Evolutionary conservation across 1,284 basidiomycete species (phyloP), one percentile per base, ranked within the genome.

Genomic region (Ceratobasidium papillatum): DNA sequence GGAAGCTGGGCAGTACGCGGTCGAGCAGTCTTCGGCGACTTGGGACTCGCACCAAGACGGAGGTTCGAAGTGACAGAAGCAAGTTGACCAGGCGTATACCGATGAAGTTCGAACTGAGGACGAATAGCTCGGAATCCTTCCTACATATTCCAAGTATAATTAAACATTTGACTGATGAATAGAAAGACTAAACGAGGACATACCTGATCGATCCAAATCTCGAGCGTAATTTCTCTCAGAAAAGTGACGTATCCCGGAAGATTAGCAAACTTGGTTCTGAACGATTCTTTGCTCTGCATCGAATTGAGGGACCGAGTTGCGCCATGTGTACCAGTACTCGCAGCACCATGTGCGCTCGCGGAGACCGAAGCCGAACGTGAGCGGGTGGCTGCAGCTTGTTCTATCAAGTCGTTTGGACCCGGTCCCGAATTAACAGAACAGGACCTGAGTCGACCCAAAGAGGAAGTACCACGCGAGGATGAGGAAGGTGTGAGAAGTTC

Each of bases 141-240:
- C 81, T 81, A 66, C 38, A 54, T 36, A 45, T 25, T 25, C 22
- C 22, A 32, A 63, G 3, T 17, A 4, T 12, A 19, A 52, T 54
- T 14, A 30, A 41, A 17, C n/a, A 30, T 30, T n/a, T 45, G 41
- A 9, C 3, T 19, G 27, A 52, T 30, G 17, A 25, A 47, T 17
- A 32, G 52, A 49, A 58, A 7, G 22, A 41, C 11, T 30, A 47
- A 68, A 41, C 17, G 9, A 27, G 11, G 9, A 74, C 78, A 75
- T 43, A 80, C 80, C 77, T 94, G 93, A 79, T 94, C 93, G 38
- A 94, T 89, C 81, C 89, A 86, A 36, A 94, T 82, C 75, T 91
- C 87, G n/a, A 94, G 81, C 41, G 81, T 81, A 22, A 84, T 83
- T 61, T 85, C 83, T 73, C 85, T 83, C 9, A 92, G 84, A 88